These are phyloP conservation scores for Mortierella claussenii DNA, from an alignment of 192 early-diverging fungal genomes.

Conservation along the genomic window DNA sequence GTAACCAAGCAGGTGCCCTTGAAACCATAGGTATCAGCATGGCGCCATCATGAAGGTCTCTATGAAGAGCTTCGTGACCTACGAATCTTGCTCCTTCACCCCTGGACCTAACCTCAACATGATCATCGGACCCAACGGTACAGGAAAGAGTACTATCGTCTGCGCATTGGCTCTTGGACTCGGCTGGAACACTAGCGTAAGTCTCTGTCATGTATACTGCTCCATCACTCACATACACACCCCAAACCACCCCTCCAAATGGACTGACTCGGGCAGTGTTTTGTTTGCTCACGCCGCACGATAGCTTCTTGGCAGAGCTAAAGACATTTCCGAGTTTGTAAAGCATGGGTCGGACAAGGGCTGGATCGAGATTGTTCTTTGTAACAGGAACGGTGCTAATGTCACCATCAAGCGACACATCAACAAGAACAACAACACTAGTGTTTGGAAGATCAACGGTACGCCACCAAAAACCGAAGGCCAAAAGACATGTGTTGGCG, in stretches of 20 bases:
- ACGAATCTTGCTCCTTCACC: conserved; percentile 82
- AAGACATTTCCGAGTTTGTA: conserved; percentile 91
- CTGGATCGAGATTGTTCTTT: conserved; percentile 88
- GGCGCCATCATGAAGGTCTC: conserved; percentile 81
- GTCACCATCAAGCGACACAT: conserved; percentile 71
- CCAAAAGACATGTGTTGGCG: background rate
- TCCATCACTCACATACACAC: too few relatives aligned
- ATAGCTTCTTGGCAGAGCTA: conserved; percentile 86
- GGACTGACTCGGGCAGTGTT: background rate
- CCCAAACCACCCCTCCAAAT: too few relatives aligned
- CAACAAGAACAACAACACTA: conserved; percentile 70
- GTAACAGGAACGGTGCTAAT: conserved; percentile 57
- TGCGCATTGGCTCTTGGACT: conserved; percentile 96
- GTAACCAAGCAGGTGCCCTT: background rate
- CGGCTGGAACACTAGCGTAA: conserved; percentile 74
- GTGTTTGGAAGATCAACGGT: conserved; percentile 88
- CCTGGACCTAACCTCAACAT: conserved; percentile 98
- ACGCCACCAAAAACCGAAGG: conserved; percentile 10
- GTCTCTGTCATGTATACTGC: too few relatives aligned
- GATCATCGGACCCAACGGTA: conserved; percentile 97
- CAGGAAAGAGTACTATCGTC: conserved; percentile 95
- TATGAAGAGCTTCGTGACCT: conserved; percentile 96
- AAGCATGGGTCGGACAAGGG: conserved; percentile 87
- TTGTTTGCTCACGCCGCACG: background rate
- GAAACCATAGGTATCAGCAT: conserved; percentile 54